Evolutionary conservation across 345 rosid species (phyloP).

Genomic region (Melaleuca alternifolia): DNA sequence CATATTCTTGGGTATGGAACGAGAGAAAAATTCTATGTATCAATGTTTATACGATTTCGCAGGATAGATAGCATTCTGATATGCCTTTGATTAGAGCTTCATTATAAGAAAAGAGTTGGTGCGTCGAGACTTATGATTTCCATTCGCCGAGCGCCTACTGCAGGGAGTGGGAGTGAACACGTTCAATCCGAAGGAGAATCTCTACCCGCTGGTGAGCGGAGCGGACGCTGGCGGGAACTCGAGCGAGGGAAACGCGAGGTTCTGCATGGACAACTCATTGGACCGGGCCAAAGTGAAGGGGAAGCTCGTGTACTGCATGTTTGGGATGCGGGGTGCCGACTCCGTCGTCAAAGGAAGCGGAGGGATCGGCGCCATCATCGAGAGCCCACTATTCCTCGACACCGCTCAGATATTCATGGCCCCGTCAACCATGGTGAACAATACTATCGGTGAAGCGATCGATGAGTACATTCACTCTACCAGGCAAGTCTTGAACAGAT

Average conservation of each 20-base stretch:
- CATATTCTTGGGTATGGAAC: too few relatives aligned
- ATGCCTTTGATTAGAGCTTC: neutral
- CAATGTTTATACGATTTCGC: neutral
- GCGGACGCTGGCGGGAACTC: conserved; percentile 41
- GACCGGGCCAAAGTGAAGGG: conserved; percentile 68
- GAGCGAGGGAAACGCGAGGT: conserved; percentile 35
- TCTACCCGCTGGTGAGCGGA: conserved; percentile 67
- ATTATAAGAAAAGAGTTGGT: neutral
- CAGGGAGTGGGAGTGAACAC: conserved; percentile 65
- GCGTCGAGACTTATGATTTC: neutral
- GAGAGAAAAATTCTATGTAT: too few relatives aligned
- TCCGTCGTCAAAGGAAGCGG: conserved; percentile 53
- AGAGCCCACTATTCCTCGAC: conserved; percentile 44
- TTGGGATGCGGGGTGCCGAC: conserved; percentile 39
- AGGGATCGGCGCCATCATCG: conserved; percentile 52
- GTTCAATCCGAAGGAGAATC: conserved; percentile 41
- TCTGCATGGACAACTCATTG: conserved; percentile 28
- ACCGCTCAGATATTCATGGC: conserved; percentile 72
- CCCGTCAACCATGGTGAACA: conserved; percentile 60
- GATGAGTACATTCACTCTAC: conserved; percentile 52
- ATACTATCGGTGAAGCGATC: conserved; percentile 31
- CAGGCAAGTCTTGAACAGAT: conserved; percentile 20
- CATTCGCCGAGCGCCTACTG: neutral
- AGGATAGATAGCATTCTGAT: neutral
- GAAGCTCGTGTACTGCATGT: conserved; percentile 48